phyloP scores from a whole-genome alignment of 2,329 filamentous ascomycete genomes.

The Helicocarpus griseus region DNA sequence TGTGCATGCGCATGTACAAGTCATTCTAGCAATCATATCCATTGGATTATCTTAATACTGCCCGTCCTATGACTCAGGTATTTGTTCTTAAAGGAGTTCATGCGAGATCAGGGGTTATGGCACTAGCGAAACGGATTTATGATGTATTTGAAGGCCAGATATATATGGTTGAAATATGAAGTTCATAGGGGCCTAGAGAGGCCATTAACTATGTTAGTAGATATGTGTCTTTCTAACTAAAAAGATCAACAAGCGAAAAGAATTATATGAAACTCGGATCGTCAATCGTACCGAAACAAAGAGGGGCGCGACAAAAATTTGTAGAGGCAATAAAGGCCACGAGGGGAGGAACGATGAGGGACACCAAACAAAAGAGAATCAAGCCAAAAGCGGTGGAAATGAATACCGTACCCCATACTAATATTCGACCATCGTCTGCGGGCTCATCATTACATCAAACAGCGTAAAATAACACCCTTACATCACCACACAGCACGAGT shows the following conservation, averaged over 20 bases:
- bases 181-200: no score
- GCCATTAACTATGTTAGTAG: neutral
- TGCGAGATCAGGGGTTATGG: no score
- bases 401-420: neutral
- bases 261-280: neutral
- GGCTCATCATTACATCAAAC: neutral
- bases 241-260: neutral
- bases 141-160: no score
- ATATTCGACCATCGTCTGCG: neutral
- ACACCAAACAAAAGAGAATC: neutral
- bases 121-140: no score
- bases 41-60: no score
- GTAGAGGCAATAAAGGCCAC: neutral
- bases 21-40: no score
- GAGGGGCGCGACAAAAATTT: neutral
- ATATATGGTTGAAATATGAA: neutral
- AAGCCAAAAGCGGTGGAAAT: neutral
- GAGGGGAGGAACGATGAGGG: neutral
- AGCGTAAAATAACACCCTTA: conserved; percentile 17
- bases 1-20: no score
- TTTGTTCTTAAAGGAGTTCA: no score
- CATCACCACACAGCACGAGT: conserved; percentile 51
- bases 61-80: no score
- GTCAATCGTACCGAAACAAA: neutral
- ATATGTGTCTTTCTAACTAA: neutral